These are phyloP conservation scores for Cladorrhinum sp. DNA, from an alignment of 2,329 filamentous ascomycete genomes.

Conservation along the genomic window DNA sequence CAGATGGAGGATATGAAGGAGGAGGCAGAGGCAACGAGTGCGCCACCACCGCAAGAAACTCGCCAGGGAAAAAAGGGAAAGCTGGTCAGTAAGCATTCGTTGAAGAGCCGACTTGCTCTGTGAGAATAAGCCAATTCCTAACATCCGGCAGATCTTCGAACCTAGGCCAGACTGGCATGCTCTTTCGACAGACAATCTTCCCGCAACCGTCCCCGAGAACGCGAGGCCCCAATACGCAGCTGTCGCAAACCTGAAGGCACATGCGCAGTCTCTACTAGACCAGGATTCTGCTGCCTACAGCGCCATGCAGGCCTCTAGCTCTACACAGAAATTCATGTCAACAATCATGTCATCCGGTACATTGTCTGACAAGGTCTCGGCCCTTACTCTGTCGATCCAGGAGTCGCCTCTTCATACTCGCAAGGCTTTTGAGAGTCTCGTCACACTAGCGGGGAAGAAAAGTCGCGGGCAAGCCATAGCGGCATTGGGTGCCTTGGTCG, in stretches of 20 bases:
- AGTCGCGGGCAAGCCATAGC: slow-evolving; percentile 90
- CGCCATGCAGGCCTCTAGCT: slow-evolving; percentile 71
- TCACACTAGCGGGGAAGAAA: slow-evolving; percentile 83
- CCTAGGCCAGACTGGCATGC: slow-evolving; percentile 58
- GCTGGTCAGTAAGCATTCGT: slow-evolving; percentile 40
- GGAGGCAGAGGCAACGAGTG: slow-evolving; percentile 29
- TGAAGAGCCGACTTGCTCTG: background rate
- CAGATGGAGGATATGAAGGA: slow-evolving; percentile 26
- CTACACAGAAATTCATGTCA: slow-evolving; percentile 92
- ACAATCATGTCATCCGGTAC: slow-evolving; percentile 97
- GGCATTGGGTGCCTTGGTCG: slow-evolving; percentile 88
- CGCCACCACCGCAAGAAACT: slow-evolving; percentile 24
- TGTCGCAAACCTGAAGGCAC: slow-evolving; percentile 56
- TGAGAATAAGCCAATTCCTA: background rate
- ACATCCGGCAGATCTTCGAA: slow-evolving; percentile 47
- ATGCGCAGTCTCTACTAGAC: slow-evolving; percentile 73
- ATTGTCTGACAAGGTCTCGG: slow-evolving; percentile 93
- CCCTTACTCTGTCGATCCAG: slow-evolving; percentile 88
- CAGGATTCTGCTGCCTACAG: slow-evolving; percentile 74
- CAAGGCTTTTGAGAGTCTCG: slow-evolving; percentile 80
- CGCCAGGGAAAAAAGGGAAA: slow-evolving; percentile 31
- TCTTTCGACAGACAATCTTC: slow-evolving; percentile 42
- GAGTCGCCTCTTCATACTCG: slow-evolving; percentile 93
- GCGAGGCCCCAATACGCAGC: slow-evolving; percentile 41
- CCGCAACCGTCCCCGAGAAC: slow-evolving; percentile 44